Conservation (phyloP, 352 stramenopile species). For the Phytopythium montanum region DNA sequence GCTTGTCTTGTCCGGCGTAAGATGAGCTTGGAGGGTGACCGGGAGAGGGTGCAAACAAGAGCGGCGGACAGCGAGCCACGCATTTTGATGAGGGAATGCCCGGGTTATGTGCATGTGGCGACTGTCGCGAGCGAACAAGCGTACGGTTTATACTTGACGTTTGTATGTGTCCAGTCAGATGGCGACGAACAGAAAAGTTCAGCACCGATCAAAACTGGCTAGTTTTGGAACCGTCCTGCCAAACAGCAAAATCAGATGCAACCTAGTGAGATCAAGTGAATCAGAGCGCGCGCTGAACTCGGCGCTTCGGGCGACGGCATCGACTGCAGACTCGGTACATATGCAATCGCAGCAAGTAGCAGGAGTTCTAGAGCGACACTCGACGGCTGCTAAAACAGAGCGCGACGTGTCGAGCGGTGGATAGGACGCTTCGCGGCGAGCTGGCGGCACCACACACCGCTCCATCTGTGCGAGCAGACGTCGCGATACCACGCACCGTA, state of each 20-base stretch:
- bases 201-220: neutral
- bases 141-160: neutral
- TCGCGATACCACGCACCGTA: too few relatives aligned
- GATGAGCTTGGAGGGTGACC: neutral
- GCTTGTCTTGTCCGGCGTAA: neutral
- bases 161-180: neutral
- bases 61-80: neutral
- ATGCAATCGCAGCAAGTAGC: too few relatives aligned
- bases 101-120: neutral
- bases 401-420: neutral
- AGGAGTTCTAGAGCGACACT: too few relatives aligned
- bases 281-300: neutral
- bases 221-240: neutral
- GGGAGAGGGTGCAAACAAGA: neutral
- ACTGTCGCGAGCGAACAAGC: conserved; percentile 4
- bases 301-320: too few relatives aligned
- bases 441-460: neutral
- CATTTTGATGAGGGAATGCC: neutral
- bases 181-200: conserved; percentile 8
- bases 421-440: neutral
- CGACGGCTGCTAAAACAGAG: neutral
- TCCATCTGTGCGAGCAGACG: neutral
- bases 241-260: neutral
- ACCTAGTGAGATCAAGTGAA: neutral
- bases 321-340: too few relatives aligned